Evolutionary conservation across 306 rosid species (phyloP).

Genomic region (Cucumis hystrix): DNA sequence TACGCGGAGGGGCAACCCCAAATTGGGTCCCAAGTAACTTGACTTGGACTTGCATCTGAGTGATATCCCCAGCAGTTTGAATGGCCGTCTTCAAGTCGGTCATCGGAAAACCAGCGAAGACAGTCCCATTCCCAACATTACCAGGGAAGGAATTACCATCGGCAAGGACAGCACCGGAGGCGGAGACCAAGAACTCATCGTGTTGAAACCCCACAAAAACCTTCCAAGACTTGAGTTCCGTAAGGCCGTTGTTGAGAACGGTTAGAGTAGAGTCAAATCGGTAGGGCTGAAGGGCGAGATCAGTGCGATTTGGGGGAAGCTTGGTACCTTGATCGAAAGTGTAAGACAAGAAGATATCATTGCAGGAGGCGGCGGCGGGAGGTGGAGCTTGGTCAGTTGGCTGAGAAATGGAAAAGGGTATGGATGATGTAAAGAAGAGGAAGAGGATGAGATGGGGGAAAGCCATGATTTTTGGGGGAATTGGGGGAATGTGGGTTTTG

Average conservation of each 20-base stretch:
- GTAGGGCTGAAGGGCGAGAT: slow-evolving; percentile 33
- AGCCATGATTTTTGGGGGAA: slow-evolving; percentile 10
- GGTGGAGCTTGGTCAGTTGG: slow-evolving; percentile 18
- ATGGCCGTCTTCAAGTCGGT: slow-evolving; percentile 84
- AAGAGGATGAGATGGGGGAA: slow-evolving; percentile 10
- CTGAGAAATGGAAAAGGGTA: slow-evolving; percentile 19
- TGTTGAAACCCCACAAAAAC: slow-evolving; percentile 74
- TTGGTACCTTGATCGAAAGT: slow-evolving; percentile 25
- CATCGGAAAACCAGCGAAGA: slow-evolving; percentile 63
- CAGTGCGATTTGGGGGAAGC: slow-evolving; percentile 44
- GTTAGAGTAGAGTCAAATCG: slow-evolving; percentile 65
- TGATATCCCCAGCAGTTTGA: slow-evolving; percentile 78
- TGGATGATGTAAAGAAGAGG: neutral
- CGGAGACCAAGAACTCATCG: slow-evolving; percentile 56
- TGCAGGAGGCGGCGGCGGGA: slow-evolving; percentile 35
- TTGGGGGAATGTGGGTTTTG: neutral
- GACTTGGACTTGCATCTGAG: slow-evolving; percentile 72
- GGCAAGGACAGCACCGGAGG: slow-evolving; percentile 44
- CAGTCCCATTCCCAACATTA: slow-evolving; percentile 58
- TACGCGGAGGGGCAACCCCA: slow-evolving; percentile 56
- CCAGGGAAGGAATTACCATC: slow-evolving; percentile 54
- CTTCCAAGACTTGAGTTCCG: slow-evolving; percentile 71
- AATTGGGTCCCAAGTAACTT: slow-evolving; percentile 56
- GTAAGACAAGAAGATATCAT: slow-evolving; percentile 57
- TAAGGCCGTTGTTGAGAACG: slow-evolving; percentile 65